Evolutionary conservation across 2,329 filamentous ascomycete genomes (phyloP).

Genomic region (Epichloe brachyelytri): DNA sequence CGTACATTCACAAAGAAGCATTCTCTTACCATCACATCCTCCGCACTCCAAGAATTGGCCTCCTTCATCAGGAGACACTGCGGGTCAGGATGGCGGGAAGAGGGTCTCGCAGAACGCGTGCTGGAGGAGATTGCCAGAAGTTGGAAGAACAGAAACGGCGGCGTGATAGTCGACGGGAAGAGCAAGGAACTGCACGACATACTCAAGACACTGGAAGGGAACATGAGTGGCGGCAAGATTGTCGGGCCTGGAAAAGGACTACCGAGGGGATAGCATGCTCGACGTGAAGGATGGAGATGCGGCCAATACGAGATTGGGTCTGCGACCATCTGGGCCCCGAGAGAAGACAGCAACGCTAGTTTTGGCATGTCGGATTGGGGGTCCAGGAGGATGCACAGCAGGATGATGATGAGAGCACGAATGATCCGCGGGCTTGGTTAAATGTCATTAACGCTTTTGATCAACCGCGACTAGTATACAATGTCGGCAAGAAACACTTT

Average conservation of each 20-base stretch:
- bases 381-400: slow-evolving; percentile 40
- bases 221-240: slow-evolving; percentile 75
- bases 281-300: slow-evolving; percentile 41
- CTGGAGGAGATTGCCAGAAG: slow-evolving; percentile 80
- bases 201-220: slow-evolving; percentile 69
- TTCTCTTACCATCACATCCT: slow-evolving; percentile 79
- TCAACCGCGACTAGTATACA: slow-evolving; percentile 69
- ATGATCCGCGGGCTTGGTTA: slow-evolving; percentile 69
- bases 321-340: slow-evolving; percentile 32
- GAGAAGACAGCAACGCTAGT: slow-evolving; percentile 53
- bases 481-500: slow-evolving; percentile 77
- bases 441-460: slow-evolving; percentile 74
- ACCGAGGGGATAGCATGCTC: slow-evolving; percentile 46
- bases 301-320: slow-evolving; percentile 41
- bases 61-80: slow-evolving; percentile 87
- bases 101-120: slow-evolving; percentile 82
- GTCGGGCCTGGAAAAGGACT: slow-evolving; percentile 38
- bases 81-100: slow-evolving; percentile 91
- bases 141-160: slow-evolving; percentile 84
- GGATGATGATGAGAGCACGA: slow-evolving; percentile 38
- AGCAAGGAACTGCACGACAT: slow-evolving; percentile 69
- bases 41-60: slow-evolving; percentile 73
- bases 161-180: slow-evolving; percentile 79
- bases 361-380: slow-evolving; percentile 44
- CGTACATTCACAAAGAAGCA: slow-evolving; percentile 96